Base-by-base conservation (phyloP, 306 rosid species). In the Gastrolobium villosum region DNA sequence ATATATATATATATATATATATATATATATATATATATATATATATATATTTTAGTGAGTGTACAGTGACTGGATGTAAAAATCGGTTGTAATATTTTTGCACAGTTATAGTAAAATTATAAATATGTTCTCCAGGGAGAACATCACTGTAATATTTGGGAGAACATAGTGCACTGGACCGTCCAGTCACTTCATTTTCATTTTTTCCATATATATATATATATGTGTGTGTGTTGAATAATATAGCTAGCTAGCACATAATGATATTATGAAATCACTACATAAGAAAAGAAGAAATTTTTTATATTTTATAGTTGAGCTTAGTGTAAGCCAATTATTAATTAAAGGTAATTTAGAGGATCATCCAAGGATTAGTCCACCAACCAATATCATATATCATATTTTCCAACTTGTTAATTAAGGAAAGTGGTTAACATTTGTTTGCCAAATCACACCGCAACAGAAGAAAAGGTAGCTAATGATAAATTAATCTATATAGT, bases 371-470 rank as follows among this genome's bases (percentile, higher is more conserved):
- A 70, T 62, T 79, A 79, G 78, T 34, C 40, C 31, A 56, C 83
- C 72, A 70, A 72, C 77, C 72, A 39, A 35, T 60, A 8, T 9
- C 32, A 40, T 3, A 70, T 50, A 48, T 36, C 55, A 74, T 40
- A 56, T 43, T 66, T 66, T 67, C 53, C 13, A 32, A 67, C 30
- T 35, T 36, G 20, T 32, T n/a, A 69, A 57, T 32, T 46, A 70
- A 46, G 34, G 45, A 48, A 48, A 69, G 82, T 78, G 34, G 82
- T 46, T 78, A 69, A 14, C 28, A 70, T 78, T 78, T 59, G 77
- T 37, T 70, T 59, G 64, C 45, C 76, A 68, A 78, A 68, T 45
- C 35, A 54, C 59, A 31, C 39, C 78, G 59, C 60, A 74, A 45
- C n/a, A 36, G 7, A 13, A 1, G 37, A 11, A 1, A 44, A 32